Base-by-base conservation (phyloP, 2,329 filamentous ascomycete species). In the Lasiodiplodia sp. region DNA sequence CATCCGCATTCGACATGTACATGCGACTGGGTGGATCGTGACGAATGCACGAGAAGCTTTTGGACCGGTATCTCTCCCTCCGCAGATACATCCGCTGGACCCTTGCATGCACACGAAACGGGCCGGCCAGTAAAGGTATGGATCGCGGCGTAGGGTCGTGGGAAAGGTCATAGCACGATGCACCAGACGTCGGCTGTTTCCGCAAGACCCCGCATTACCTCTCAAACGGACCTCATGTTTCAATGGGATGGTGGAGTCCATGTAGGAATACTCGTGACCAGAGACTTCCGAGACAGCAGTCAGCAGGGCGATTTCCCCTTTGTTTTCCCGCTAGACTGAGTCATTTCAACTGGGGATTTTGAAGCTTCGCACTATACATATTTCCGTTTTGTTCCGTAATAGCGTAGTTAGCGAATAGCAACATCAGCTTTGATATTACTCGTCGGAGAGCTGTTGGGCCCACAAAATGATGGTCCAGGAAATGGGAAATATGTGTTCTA, bases 1-100 rank as follows among this genome's bases (percentile, higher is more conserved):
- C 55, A 60, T 44, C 58, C 40, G 40, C 58, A 31, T 62, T 60
- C 58, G 40, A 62, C 18, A 47, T 10, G 18, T n/a, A 18, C 40
- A 47, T n/a, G 16, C 40, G 40, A 3, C 40, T 7, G 40, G 8
- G 40, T 47, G 40, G 40, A n/a, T n/a, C 40, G n/a, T 18, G 18
- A 47, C 28, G 28, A 47, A n/a, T n/a, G 6, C 14, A 2, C 14
- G 40, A 44, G n/a, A 44, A 47, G n/a, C 3, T 47, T 47, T 6
- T 47, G 5, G 40, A 47, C 40, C 40, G 18, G 40, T 47, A 18
- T 47, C n/a, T 47, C 18, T n/a, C n/a, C 18, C 40, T 47, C 40
- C 16, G 16, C 16, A 5, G 40, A 44, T 44, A 7, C 5, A 8
- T 40, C 38, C 3, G 40, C 18, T n/a, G 40, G 16, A 47, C 40